phyloP scores from a whole-genome alignment of 495 filamentous ascomycete genomes.

The Amphirosellinia nigrospora region DNA sequence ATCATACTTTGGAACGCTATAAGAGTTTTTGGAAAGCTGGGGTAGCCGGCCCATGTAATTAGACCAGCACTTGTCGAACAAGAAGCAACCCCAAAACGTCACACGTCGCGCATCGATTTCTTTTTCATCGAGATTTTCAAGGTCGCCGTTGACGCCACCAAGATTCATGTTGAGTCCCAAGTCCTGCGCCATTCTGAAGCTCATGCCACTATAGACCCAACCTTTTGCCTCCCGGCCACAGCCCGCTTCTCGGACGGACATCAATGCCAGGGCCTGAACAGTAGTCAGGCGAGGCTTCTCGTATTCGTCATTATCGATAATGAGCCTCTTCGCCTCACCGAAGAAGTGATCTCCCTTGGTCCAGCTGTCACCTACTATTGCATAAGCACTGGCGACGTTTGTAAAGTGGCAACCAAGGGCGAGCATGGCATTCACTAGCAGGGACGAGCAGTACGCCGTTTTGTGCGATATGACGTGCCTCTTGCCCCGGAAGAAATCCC shows the following conservation, averaged over 20 bases:
- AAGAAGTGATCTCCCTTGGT: slow-evolving; percentile 98
- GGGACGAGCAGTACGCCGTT: slow-evolving; percentile 81
- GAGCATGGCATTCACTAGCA: slow-evolving; percentile 96
- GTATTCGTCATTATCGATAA: slow-evolving; percentile 91
- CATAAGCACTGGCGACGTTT: slow-evolving; percentile 71
- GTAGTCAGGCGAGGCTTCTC: slow-evolving; percentile 91
- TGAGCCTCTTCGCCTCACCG: slow-evolving; percentile 87
- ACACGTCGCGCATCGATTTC: slow-evolving; percentile 89
- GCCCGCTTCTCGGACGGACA: slow-evolving; percentile 96
- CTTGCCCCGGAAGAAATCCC: slow-evolving; percentile 77
- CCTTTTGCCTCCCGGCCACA: slow-evolving; percentile 94
- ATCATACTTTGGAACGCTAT: slow-evolving; percentile 86
- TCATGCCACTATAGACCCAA: slow-evolving; percentile 98
- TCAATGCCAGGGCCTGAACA: slow-evolving; percentile 90
- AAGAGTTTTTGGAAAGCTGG: slow-evolving; percentile 76
- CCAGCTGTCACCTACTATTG: slow-evolving; percentile 70
- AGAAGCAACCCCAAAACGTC: slow-evolving; percentile 98
- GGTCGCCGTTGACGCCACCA: slow-evolving; percentile 61
- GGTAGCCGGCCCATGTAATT: slow-evolving; percentile 95
- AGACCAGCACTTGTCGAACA: slow-evolving; percentile 99
- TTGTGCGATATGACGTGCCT: slow-evolving; percentile 48
- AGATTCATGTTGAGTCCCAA: slow-evolving; percentile 91
- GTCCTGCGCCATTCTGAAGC: slow-evolving; percentile 97
- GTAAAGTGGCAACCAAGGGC: slow-evolving; percentile 96
- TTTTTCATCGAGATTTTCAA: slow-evolving; percentile 70